Percentiles rank a stretch among this genome's conserved stretches.
Conservation (phyloP, 225 moss, liverwort and hornwort genomes). For the Rhytidiadelphus loreus region DNA sequence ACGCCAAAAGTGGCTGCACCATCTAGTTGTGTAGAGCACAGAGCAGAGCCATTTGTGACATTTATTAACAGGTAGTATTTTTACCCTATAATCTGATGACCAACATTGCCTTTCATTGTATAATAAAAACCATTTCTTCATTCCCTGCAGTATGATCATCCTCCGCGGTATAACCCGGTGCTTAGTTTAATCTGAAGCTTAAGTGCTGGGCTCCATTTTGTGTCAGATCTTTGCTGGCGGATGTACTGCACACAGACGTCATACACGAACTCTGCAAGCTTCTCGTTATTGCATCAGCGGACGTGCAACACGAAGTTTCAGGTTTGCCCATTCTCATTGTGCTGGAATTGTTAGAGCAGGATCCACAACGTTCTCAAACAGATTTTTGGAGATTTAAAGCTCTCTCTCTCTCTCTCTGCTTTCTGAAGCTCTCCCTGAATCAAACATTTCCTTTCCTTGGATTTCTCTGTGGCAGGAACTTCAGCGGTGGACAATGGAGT, state of each 20-base stretch:
- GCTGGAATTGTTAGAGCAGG: background rate
- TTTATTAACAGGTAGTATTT: constrained; percentile 16
- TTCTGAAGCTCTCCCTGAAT: too few species aligned
- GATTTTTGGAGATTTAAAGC: background rate
- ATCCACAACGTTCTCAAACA: background rate
- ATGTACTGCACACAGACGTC: constrained; percentile 58
- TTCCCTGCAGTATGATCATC: background rate
- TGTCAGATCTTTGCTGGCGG: constrained; percentile 62
- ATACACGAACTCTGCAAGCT: constrained; percentile 82
- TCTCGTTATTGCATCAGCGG: constrained; percentile 66
- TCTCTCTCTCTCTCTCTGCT: too few species aligned
- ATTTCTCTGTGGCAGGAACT: background rate
- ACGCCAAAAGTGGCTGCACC: background rate
- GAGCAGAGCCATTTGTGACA: constrained; percentile 2
- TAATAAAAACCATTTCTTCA: background rate
- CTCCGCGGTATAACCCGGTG: background rate
- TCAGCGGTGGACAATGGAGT: constrained; percentile 19
- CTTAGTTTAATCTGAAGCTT: background rate
- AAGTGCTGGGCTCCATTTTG: background rate
- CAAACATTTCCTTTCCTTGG: background rate
- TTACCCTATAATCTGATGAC: background rate
- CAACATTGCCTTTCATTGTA: background rate
- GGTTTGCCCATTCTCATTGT: background rate
- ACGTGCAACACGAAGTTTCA: constrained; percentile 29
- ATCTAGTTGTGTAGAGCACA: background rate